Evolutionary conservation across 768 basidiomycete genomes (phyloP).

Genomic region (Mycena rosella): DNA sequence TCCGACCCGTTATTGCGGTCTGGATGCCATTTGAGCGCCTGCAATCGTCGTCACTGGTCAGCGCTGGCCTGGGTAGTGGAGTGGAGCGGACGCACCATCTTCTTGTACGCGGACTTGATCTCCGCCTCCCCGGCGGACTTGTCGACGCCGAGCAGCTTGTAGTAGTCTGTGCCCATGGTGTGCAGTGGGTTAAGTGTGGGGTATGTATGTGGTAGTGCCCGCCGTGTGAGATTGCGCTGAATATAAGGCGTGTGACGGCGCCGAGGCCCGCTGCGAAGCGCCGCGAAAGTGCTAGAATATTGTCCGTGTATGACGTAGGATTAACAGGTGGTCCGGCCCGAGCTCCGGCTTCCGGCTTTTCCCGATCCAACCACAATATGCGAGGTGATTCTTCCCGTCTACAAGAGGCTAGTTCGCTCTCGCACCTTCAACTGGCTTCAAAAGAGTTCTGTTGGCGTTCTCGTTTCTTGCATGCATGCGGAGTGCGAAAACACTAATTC

Average conservation of each 20-base stretch:
- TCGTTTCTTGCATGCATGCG: too few relatives aligned
- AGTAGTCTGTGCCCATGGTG: conserved; percentile 89
- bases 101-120: conserved; percentile 96
- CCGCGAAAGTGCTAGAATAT: conserved; percentile 12
- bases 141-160: conserved; percentile 82
- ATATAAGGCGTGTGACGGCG: background rate
- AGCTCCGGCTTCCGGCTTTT: background rate
- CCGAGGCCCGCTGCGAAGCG: background rate
- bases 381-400: too few relatives aligned
- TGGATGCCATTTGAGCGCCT: conserved; percentile 96
- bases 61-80: too few relatives aligned
- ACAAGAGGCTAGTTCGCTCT: too few relatives aligned
- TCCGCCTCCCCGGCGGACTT: conserved; percentile 85
- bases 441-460: too few relatives aligned
- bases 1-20: conserved; percentile 91
- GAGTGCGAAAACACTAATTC: too few relatives aligned
- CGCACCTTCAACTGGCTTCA: too few relatives aligned
- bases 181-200: background rate
- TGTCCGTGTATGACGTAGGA: too few relatives aligned
- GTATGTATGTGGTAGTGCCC: too few relatives aligned
- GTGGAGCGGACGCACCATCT: conserved; percentile 80
- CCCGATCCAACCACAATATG: too few relatives aligned
- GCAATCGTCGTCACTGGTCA: too few relatives aligned
- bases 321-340: background rate
- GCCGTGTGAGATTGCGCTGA: background rate